Evolutionary conservation across 768 basidiomycete genomes (phyloP).

Genomic region (Rhodotorula kratochvilovae): DNA sequence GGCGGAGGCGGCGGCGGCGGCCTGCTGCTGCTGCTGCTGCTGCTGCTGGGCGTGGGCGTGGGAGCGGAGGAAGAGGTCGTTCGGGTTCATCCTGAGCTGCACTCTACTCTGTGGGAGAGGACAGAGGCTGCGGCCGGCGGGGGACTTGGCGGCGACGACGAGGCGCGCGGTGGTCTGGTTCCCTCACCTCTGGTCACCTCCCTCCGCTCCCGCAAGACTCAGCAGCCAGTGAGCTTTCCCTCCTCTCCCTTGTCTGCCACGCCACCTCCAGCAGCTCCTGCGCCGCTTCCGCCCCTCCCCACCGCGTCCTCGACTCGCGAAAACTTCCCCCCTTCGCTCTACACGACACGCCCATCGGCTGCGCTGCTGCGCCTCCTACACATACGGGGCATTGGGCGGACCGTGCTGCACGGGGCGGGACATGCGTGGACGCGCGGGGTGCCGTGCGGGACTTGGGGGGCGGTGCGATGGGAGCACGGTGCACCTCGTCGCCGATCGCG

Average conservation of each 20-base stretch:
- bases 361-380: no score
- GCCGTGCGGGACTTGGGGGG: no score
- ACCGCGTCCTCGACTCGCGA: background rate
- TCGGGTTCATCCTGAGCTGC: slow-evolving; percentile 29
- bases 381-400: no score
- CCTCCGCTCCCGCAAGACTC: background rate
- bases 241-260: background rate
- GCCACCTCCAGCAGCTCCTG: no score
- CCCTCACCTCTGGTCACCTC: background rate
- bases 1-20: slow-evolving; percentile 4
- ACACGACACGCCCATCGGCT: no score
- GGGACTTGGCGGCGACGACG: background rate
- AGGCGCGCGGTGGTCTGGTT: background rate
- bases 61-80: slow-evolving; percentile 17
- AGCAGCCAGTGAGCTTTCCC: slow-evolving; percentile 2
- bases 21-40: slow-evolving; percentile 4
- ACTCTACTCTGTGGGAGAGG: background rate
- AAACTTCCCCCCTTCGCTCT: background rate
- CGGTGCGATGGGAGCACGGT: no score
- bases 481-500: no score
- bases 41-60: slow-evolving; percentile 4
- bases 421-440: no score
- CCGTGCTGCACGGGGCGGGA: no score
- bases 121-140: background rate
- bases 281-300: background rate